Evolutionary conservation across 441 rosid genomes (phyloP), one percentile per base, ranked within the genome.

Genomic region (Capsella rubella): DNA sequence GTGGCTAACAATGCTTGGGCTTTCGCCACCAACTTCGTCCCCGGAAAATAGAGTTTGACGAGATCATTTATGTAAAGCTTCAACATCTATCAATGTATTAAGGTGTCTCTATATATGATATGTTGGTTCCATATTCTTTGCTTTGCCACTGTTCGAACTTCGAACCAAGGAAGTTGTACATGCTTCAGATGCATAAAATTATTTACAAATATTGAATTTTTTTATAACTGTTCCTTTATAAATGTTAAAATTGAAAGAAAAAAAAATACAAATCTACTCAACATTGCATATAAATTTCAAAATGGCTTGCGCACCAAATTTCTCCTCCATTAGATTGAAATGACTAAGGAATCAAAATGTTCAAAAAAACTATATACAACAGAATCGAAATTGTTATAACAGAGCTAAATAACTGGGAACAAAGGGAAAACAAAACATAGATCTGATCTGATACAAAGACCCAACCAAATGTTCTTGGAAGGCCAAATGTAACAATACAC

Each of bases 1-100:
- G 92, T 91, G 18, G 96, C 87, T 73, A 89, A 93, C 96, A 93
- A 93, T 66, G 78, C 78, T 0, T 74, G 78, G 78, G 45, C 78
- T 66, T 74, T 16, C 21, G 78, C 78, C 46, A 74, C 78, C 54
- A 74, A 74, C 61, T 74, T 74, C 27, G 78, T 66, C 12, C 78
- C 78, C 61, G 78, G 72, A 18, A 74, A 58, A 28, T 74, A 34
- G 37, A 66, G 16, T 53, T 21, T 31, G 6, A 8, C 40, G 9
- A 4, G 34, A 32, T 34, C 4, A 13, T 1, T 21, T 25, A 15
- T 63, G 69, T 72, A 11, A 59, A 0, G n/a, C 6, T 14, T 16
- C 1, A 9, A 12, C 15, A 69, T 11, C 5, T 50, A 3, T 60
- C 65, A 28, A 71, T 71, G 46, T 12, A 32, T 5, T 53, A 3